Evolutionary conservation across 2,329 filamentous ascomycete genomes (phyloP), one percentile per base, ranked within the genome.

Genomic region (Aureobasidium sp.): DNA sequence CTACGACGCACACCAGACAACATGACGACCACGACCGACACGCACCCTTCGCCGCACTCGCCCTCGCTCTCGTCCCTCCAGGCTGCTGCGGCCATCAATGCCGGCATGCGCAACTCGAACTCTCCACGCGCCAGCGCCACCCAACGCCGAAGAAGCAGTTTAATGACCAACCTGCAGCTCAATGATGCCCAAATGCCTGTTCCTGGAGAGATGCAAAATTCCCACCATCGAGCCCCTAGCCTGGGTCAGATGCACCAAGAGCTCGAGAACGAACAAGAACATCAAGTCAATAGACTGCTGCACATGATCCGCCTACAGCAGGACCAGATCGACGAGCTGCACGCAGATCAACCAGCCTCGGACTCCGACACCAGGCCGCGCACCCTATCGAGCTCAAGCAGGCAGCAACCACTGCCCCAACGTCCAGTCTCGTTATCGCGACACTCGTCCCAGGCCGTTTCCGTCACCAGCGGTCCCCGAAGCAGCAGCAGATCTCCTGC

Each of bases 191-290:
- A 79, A 29, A 67, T 88, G 6, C 87, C 88, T 5, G 80, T 79
- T 0, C 87, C 88, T 0, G 87, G 87, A 62, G 88, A 91, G 73
- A 83, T 91, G 27, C 49, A 52, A 29, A 77, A 62, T 75, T 76
- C 35, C 67, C 87, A 89, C 69, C 82, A 84, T 66, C 80, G 88
- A 53, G 77, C 86, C 0, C 87, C 87, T 2, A 91, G 88, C 70
- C 73, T 91, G 64, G 88, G 88, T 19, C 88, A 91, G 73, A 82
- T 91, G 45, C 88, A 91, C 67, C 88, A 91, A 70, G 87, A 91
- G 73, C 79, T 91, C 1, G 88, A 91, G 72, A 87, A 85, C 59
- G 88, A 91, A 74, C 88, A 91, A 71, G 88, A 91, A 70, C 86
- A 85, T 27, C 88, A 91, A 74, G 88, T 91, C 65, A 92, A 92